Conservation (phyloP, 495 filamentous ascomycete species). For the Neohortaea acidophila region DNA sequence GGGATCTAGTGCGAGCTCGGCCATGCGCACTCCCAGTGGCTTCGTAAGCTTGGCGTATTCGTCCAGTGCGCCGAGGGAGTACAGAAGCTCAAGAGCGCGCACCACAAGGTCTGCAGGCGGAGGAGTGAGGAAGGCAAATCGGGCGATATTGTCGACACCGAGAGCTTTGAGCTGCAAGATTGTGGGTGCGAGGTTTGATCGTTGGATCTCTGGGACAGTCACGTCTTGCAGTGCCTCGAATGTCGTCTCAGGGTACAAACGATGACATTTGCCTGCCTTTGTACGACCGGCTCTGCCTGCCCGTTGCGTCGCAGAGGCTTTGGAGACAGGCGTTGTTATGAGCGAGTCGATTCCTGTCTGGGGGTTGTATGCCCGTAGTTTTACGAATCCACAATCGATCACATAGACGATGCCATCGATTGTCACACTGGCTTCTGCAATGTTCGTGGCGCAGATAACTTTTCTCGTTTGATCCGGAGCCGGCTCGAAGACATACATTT, state of each 20-base stretch:
- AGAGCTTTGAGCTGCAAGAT: conserved; percentile 91
- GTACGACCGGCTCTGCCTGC: conserved; percentile 86
- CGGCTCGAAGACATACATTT: conserved; percentile 30
- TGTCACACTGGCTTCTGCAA: conserved; percentile 32
- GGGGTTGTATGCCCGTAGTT: conserved; percentile 78
- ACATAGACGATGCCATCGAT: conserved; percentile 30
- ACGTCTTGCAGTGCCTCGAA: conserved; percentile 56
- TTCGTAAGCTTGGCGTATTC: conserved; percentile 82
- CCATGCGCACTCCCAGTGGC: conserved; percentile 79
- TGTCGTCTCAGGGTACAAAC: conserved; percentile 70
- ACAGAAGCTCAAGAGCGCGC: conserved; percentile 78
- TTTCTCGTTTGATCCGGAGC: conserved; percentile 26
- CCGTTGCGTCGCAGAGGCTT: conserved; percentile 83
- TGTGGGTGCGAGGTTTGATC: conserved; percentile 79
- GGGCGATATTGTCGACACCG: conserved; percentile 86
- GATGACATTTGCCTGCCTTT: conserved; percentile 85
- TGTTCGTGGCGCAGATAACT: conserved; percentile 29
- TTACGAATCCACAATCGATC: conserved; percentile 52
- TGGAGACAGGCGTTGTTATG: conserved; percentile 75
- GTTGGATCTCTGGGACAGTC: conserved; percentile 80
- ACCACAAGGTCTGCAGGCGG: conserved; percentile 80
- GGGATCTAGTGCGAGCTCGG: conserved; percentile 84
- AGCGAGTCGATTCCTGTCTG: conserved; percentile 79
- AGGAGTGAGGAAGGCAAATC: conserved; percentile 78
- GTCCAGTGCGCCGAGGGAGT: conserved; percentile 76